Evolutionary conservation across 1,284 basidiomycete species (phyloP).

Genomic region (Pisolithus thermaeus): DNA sequence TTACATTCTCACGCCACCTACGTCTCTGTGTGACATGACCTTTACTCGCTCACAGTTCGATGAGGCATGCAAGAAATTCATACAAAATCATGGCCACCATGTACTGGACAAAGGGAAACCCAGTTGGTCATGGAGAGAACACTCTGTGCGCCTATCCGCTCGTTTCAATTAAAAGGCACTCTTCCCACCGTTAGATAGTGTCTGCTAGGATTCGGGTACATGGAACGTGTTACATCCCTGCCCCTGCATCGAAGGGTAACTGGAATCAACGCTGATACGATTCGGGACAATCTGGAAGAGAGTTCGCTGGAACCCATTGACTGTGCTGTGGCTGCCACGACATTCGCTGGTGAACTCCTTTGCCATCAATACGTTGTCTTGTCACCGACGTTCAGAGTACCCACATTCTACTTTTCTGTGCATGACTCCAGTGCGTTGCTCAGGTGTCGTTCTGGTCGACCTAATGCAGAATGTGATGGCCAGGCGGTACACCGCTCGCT

Average conservation of each 20-base stretch:
- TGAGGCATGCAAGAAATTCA: slow-evolving; percentile 50
- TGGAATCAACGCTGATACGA: neutral
- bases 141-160: slow-evolving; percentile 35
- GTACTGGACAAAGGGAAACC: slow-evolving; percentile 10
- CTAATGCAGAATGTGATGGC: slow-evolving; percentile 8
- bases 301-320: slow-evolving; percentile 34
- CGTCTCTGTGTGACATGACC: slow-evolving; percentile 8
- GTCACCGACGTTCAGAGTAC: slow-evolving; percentile 71
- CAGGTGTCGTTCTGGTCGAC: slow-evolving; percentile 2
- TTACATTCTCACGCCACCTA: slow-evolving; percentile 43
- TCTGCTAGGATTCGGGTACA: slow-evolving; percentile 40
- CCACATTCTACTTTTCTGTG: slow-evolving; percentile 72
- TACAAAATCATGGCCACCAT: slow-evolving; percentile 27
- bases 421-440: slow-evolving; percentile 55
- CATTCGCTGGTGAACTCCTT: slow-evolving; percentile 26
- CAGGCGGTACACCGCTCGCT: slow-evolving; percentile 61
- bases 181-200: slow-evolving; percentile 22
- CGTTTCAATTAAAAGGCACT: slow-evolving; percentile 8
- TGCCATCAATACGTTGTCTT: slow-evolving; percentile 63
- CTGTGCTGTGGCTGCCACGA: slow-evolving; percentile 19
- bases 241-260: neutral
- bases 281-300: slow-evolving; percentile 8
- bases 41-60: slow-evolving; percentile 54
- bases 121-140: slow-evolving; percentile 55
- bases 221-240: slow-evolving; percentile 33